Percentiles rank a stretch among this genome's conserved stretches.
phyloP scores from a whole-genome alignment of 208 protist species.

The Trypanosoma lewisi region DNA sequence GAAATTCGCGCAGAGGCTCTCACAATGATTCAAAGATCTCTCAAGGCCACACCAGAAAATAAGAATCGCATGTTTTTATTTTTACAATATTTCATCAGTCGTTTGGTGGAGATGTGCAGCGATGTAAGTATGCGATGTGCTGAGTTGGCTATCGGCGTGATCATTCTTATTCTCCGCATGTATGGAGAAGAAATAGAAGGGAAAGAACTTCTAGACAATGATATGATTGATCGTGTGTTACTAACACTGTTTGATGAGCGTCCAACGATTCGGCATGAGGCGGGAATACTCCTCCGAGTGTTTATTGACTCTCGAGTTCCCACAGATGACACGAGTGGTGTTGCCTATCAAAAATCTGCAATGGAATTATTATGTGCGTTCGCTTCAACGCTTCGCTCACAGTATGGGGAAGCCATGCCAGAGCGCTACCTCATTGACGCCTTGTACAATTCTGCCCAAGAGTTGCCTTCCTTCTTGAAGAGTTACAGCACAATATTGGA shows the following conservation, averaged over 20 bases:
- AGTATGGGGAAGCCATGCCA: slow-evolving; percentile 74
- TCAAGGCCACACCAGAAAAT: slow-evolving; percentile 54
- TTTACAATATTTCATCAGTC: slow-evolving; percentile 77
- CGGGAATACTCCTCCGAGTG: slow-evolving; percentile 78
- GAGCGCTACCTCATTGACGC: slow-evolving; percentile 88
- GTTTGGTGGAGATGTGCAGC: slow-evolving; percentile 81
- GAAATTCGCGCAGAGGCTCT: slow-evolving; percentile 79
- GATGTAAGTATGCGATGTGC: slow-evolving; percentile 81
- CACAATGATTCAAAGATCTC: slow-evolving; percentile 65
- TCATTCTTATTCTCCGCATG: slow-evolving; percentile 67
- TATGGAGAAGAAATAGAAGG: slow-evolving; percentile 60
- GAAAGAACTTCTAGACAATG: slow-evolving; percentile 66
- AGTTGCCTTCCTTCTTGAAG: slow-evolving; percentile 46
- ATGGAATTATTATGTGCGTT: slow-evolving; percentile 79
- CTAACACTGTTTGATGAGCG: slow-evolving; percentile 86
- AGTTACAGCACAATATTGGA: slow-evolving; percentile 56
- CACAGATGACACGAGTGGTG: slow-evolving; percentile 47
- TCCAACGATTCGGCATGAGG: slow-evolving; percentile 76
- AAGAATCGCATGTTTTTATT: slow-evolving; percentile 81
- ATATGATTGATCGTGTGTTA: slow-evolving; percentile 79
- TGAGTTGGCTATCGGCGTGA: slow-evolving; percentile 82
- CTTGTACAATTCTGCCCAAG: slow-evolving; percentile 58
- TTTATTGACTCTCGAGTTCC: slow-evolving; percentile 81
- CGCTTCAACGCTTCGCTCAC: slow-evolving; percentile 59
- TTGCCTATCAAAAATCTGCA: slow-evolving; percentile 41